phyloP scores from a whole-genome alignment of 495 filamentous ascomycete genomes.

The Chaetomium cochliodes region DNA sequence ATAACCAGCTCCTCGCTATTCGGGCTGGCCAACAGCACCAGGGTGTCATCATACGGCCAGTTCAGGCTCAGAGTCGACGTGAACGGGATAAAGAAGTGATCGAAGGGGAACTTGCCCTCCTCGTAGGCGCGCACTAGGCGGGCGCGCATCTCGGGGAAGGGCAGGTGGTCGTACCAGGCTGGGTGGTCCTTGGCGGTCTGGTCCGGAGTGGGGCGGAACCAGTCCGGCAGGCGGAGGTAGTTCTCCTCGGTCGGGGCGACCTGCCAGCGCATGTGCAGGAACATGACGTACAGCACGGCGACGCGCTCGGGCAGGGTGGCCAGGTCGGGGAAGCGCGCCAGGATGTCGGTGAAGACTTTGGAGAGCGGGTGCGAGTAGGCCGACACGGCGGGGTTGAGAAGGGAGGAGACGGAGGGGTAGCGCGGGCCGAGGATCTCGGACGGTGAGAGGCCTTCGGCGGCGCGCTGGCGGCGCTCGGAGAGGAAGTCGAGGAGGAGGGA shows the following conservation, averaged over 20 bases:
- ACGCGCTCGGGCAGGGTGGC: constrained; percentile 69
- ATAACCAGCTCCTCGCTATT: constrained; percentile 63
- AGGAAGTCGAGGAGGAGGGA: constrained; percentile 74
- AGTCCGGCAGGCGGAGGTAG: constrained; percentile 68
- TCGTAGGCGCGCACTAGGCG: constrained; percentile 52
- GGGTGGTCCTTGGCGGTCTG: constrained; percentile 67
- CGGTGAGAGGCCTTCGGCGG: constrained; percentile 57
- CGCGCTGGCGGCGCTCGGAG: constrained; percentile 61
- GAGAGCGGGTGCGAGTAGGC: constrained; percentile 68
- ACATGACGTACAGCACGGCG: constrained; percentile 77
- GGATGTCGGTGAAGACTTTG: constrained; percentile 78
- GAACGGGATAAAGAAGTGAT: constrained; percentile 77
- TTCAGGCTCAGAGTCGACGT: constrained; percentile 69
- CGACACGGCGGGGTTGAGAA: constrained; percentile 64
- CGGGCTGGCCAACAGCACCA: constrained; percentile 56
- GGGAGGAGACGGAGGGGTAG: constrained; percentile 72
- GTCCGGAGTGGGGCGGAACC: constrained; percentile 58
- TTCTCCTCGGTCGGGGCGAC: constrained; percentile 71
- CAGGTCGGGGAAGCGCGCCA: constrained; percentile 71
- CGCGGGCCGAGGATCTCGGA: constrained; percentile 66
- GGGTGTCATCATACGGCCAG: constrained; percentile 72
- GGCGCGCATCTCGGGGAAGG: constrained; percentile 73
- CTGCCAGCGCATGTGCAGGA: constrained; percentile 80
- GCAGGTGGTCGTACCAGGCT: constrained; percentile 74
- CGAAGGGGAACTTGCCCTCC: constrained; percentile 53